Conservation (phyloP, 1,139 yeast species). For the Blastobotrys serpentis region DNA sequence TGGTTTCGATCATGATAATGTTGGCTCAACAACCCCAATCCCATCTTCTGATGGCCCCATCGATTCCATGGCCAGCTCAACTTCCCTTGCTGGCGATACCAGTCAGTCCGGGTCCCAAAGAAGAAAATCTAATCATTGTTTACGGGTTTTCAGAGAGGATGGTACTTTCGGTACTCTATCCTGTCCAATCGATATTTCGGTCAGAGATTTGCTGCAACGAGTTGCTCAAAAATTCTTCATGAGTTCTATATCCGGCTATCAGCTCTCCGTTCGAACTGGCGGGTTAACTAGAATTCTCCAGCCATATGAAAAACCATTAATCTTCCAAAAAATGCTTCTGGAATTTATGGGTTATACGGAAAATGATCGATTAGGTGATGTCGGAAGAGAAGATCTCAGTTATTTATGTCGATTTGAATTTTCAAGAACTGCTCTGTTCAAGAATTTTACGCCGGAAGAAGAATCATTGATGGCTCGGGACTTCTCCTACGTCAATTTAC, state of each 20-base stretch:
- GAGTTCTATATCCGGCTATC: constrained; percentile 63
- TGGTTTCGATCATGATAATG: neutral
- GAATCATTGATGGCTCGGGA: constrained; percentile 63
- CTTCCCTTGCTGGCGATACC: constrained; percentile 14
- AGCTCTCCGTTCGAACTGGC: constrained; percentile 77
- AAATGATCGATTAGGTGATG: constrained; percentile 68
- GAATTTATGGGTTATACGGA: constrained; percentile 78
- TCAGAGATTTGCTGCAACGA: constrained; percentile 66
- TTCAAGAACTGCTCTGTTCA: constrained; percentile 62
- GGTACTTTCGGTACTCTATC: constrained; percentile 80
- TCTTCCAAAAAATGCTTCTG: constrained; percentile 71
- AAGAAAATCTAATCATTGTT: constrained; percentile 40
- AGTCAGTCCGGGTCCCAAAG: constrained; percentile 20
- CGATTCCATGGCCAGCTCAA: neutral
- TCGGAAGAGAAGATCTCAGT: constrained; percentile 86
- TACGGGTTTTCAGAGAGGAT: constrained; percentile 75
- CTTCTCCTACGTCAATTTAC: constrained; percentile 72
- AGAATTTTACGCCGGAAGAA: constrained; percentile 66
- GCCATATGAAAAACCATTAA: constrained; percentile 72
- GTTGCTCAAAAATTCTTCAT: constrained; percentile 76
- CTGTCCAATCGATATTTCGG: constrained; percentile 73
- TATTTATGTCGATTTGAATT: constrained; percentile 82
- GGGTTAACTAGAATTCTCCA: constrained; percentile 73
- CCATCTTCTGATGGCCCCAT: no score
- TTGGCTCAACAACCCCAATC: constrained; percentile 13